Evolutionary conservation across 495 filamentous ascomycete genomes (phyloP), one percentile per base, ranked within the genome.

Genomic region (Margaritispora aquatica): DNA sequence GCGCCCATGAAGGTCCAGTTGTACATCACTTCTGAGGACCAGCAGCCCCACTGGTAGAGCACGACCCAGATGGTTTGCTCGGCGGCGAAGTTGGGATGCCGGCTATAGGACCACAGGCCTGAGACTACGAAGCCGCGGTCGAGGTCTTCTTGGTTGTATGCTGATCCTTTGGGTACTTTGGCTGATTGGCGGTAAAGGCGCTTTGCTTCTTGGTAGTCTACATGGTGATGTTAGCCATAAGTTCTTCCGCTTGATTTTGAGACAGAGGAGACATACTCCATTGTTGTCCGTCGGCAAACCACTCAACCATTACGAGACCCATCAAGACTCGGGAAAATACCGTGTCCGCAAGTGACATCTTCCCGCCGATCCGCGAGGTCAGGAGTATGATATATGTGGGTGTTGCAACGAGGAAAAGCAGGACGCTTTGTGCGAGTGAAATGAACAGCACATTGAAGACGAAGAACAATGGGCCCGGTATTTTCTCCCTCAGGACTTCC

Each of bases 21-120:
- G 69, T 82, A 84, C 50, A 84, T 79, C 8, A 75, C 81, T 36
- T 84, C 80, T 19, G 86, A 88, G 57, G 81, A 78, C 69, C 77
- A 90, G 72, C 86, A 90, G 60, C 79, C 80, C 94, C 94, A 99
- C 58, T 87, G 78, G 69, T 97, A 97, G 57, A 97, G 68, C 24
- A 80, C 68, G 34, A 96, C 71, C 95, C 95, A 99, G 68, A 97
- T 84, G 26, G 85, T 80, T 74, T 97, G 93, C 72, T 99, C 95
- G 38, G 89, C 88, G 26, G 86, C 82, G 68, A 97, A 97, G 73
- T 97, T 97, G 38, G 95, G 95, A 71, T 99, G 95, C 9, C 95
- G 84, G 58, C 84, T 88, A 68, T 81, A 89, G 0, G 84, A 86
- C 87, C 88, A 99, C 21, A 99, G 77, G 0, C 95, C 95, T 1